These are phyloP conservation scores for Russula dissimulans DNA, from an alignment of 768 basidiomycete species.

Conservation along the genomic window DNA sequence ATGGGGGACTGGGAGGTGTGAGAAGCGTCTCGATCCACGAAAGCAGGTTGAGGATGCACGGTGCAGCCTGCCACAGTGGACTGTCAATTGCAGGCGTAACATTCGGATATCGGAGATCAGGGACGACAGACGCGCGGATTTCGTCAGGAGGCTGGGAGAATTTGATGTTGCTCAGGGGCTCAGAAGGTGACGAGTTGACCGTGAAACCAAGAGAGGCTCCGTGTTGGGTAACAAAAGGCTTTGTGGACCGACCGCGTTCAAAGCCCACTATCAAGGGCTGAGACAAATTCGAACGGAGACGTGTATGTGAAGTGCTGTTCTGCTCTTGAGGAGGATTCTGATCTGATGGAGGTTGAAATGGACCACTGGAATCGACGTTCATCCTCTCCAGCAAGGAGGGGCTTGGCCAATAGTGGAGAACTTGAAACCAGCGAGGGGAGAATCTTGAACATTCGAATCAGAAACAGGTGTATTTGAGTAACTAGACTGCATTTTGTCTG, in stretches of 20 bases:
- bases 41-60: background rate
- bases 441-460: background rate
- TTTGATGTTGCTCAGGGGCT: background rate
- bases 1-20: background rate
- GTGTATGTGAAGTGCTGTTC: background rate
- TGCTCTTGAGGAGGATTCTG: background rate
- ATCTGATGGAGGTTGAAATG: background rate
- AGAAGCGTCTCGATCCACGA: background rate
- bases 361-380: background rate
- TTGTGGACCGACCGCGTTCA: background rate
- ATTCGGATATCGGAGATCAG: slow-evolving; percentile 12
- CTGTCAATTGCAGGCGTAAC: background rate
- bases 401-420: slow-evolving; percentile 7
- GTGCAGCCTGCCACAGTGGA: background rate
- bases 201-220: background rate
- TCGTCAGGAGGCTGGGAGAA: background rate
- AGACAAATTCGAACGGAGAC: background rate
- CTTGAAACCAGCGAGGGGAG: slow-evolving; percentile 1
- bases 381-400: slow-evolving; percentile 8
- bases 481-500: background rate
- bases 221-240: background rate
- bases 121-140: background rate
- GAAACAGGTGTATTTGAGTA: background rate
- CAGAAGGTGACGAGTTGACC: background rate
- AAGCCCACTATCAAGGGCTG: background rate